phyloP scores from a whole-genome alignment of 2,329 filamentous ascomycete genomes.

The Hypoxylon sp. region DNA sequence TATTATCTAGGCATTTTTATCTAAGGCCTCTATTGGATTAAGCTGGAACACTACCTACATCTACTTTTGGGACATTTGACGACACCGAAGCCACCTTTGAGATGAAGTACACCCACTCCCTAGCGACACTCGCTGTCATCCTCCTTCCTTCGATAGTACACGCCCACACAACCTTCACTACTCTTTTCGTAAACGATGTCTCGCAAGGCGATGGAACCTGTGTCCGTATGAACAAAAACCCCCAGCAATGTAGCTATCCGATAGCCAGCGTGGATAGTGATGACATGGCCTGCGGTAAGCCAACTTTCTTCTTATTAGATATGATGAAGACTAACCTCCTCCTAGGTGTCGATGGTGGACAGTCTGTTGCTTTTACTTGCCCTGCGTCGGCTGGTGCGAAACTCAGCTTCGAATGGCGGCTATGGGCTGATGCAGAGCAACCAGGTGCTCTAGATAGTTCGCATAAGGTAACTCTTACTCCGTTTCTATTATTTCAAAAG shows the following conservation, averaged over 20 bases:
- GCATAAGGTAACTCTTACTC: conserved; percentile 46
- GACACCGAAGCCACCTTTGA: not conserved
- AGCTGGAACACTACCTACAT: not conserved
- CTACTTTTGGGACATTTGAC: too few species aligned
- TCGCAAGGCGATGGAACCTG: conserved; percentile 76
- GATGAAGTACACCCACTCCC: conserved; percentile 50
- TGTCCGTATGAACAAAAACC: conserved; percentile 69
- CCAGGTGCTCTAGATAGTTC: conserved; percentile 66
- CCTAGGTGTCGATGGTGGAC: conserved; percentile 55
- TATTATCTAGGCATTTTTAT: too few species aligned
- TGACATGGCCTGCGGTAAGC: conserved; percentile 75
- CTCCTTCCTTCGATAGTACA: conserved; percentile 50
- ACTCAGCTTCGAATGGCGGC: conserved; percentile 73
- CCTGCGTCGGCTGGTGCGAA: conserved; percentile 60
- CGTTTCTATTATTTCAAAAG: too few species aligned
- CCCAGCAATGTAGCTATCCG: conserved; percentile 62
- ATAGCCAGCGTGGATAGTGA: conserved; percentile 64
- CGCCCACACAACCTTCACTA: conserved; percentile 71
- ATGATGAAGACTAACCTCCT: conserved; percentile 28
- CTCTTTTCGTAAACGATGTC: conserved; percentile 67
- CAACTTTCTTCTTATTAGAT: conserved; percentile 34
- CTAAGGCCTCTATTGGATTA: too few species aligned
- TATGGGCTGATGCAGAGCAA: conserved; percentile 63
- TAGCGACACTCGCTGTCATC: conserved; percentile 48
- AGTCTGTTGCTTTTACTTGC: conserved; percentile 58